Conservation (phyloP, 805 yeast genomes). For the Lachancea cidri region DNA sequence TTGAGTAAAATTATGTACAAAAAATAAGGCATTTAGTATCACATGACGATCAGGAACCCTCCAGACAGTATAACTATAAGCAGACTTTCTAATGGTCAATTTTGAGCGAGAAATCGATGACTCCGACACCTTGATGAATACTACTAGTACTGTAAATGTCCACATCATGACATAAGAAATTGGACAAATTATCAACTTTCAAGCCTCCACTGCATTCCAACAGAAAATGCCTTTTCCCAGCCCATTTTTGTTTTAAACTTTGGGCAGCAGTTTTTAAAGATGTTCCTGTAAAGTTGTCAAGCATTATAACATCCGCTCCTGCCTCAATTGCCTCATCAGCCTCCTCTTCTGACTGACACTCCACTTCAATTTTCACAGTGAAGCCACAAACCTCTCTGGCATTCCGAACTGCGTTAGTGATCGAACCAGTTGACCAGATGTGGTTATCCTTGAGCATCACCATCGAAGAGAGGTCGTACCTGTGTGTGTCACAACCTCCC, state of each 20-base stretch:
- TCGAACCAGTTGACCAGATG: conserved; percentile 88
- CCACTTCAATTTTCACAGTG: conserved; percentile 87
- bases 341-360: conserved; percentile 76
- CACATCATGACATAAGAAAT: conserved; percentile 68
- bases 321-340: conserved; percentile 91
- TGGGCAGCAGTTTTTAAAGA: conserved; percentile 61
- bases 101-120: conserved; percentile 81
- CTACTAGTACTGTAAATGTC: conserved; percentile 89
- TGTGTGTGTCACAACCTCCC: conserved; percentile 90
- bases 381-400: conserved; percentile 86
- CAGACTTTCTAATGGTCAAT: conserved; percentile 36
- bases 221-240: conserved; percentile 45
- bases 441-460: conserved; percentile 96
- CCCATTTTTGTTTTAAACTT: conserved; percentile 54
- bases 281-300: conserved; percentile 76
- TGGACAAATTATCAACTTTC: conserved; percentile 57
- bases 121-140: conserved; percentile 85
- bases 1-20: too few species aligned
- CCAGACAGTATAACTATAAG: neutral
- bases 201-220: conserved; percentile 93
- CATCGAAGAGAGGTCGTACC: conserved; percentile 89
- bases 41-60: neutral
- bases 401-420: conserved; percentile 69
- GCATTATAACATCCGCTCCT: conserved; percentile 94
- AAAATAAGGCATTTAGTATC: neutral